Evolutionary conservation across 495 filamentous ascomycete species (phyloP).

Genomic region (Penicillium flavigenum): DNA sequence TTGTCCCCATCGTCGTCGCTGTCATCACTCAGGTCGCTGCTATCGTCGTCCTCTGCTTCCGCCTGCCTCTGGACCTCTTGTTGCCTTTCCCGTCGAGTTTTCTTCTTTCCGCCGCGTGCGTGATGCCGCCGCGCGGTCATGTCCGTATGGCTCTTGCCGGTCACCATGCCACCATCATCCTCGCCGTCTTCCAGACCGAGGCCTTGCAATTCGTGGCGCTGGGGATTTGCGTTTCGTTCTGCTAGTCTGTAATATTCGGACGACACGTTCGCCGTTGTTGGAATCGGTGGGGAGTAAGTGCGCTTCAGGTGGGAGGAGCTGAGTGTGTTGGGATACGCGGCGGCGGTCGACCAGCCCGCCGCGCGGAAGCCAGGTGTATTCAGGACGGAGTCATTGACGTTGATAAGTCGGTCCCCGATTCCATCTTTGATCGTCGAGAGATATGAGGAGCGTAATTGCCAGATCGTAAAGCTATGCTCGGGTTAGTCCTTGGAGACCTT

Average conservation of each 20-base stretch:
- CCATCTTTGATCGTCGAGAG: constrained; percentile 89
- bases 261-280: constrained; percentile 65
- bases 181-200: constrained; percentile 65
- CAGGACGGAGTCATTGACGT: constrained; percentile 82
- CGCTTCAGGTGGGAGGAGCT: constrained; percentile 70
- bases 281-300: constrained; percentile 94
- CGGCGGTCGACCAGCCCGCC: constrained; percentile 83
- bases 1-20: constrained; percentile 84
- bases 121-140: constrained; percentile 64
- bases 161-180: constrained; percentile 76
- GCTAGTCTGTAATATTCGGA: constrained; percentile 75
- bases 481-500: constrained; percentile 21
- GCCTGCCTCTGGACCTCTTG: constrained; percentile 59
- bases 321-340: constrained; percentile 40
- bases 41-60: constrained; percentile 92
- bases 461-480: constrained; percentile 74
- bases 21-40: constrained; percentile 93
- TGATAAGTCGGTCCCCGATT: constrained; percentile 92
- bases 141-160: constrained; percentile 72
- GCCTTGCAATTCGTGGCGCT: constrained; percentile 30
- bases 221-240: constrained; percentile 35
- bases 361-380: constrained; percentile 95
- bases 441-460: constrained; percentile 89
- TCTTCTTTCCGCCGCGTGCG: constrained; percentile 50
- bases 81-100: constrained; percentile 38